phyloP scores from a whole-genome alignment of 495 filamentous ascomycete species.

The Lophium mytilinum region DNA sequence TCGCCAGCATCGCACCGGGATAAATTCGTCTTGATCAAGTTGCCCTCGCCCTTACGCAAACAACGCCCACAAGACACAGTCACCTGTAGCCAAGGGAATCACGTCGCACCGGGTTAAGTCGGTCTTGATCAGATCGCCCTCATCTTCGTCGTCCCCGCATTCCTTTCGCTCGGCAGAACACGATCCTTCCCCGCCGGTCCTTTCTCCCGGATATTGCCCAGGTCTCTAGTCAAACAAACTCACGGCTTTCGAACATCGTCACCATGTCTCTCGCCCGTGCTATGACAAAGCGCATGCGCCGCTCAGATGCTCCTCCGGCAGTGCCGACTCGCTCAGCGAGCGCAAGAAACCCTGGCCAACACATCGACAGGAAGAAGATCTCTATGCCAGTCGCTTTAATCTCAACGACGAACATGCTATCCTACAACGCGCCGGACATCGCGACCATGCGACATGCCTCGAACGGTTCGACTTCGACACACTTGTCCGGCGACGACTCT shows the following conservation, averaged over 20 bases:
- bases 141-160: slow-evolving; percentile 11
- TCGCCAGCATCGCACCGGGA: neutral
- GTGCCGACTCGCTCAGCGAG: slow-evolving; percentile 14
- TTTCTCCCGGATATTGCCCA: slow-evolving; percentile 15
- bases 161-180: slow-evolving; percentile 4
- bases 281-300: slow-evolving; percentile 22
- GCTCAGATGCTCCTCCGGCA: slow-evolving; percentile 10
- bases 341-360: slow-evolving; percentile 36
- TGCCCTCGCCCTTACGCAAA: neutral
- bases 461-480: slow-evolving; percentile 46
- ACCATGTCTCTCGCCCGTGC: slow-evolving; percentile 23
- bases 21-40: neutral
- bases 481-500: slow-evolving; percentile 52
- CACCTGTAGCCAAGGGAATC: neutral
- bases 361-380: slow-evolving; percentile 49
- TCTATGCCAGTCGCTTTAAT: slow-evolving; percentile 79
- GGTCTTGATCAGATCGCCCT: too few relatives aligned
- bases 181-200: slow-evolving; percentile 15
- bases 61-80: slow-evolving; percentile 3
- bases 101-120: neutral
- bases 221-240: slow-evolving; percentile 5
- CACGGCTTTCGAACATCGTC: slow-evolving; percentile 35
- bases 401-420: slow-evolving; percentile 92
- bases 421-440: slow-evolving; percentile 83
- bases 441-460: slow-evolving; percentile 35